A percentile compares a stretch with the other conserved stretches of the same genome.
Evolutionary conservation across 2,329 filamentous ascomycete species (phyloP).

Genomic region (Penicillium hordei): DNA sequence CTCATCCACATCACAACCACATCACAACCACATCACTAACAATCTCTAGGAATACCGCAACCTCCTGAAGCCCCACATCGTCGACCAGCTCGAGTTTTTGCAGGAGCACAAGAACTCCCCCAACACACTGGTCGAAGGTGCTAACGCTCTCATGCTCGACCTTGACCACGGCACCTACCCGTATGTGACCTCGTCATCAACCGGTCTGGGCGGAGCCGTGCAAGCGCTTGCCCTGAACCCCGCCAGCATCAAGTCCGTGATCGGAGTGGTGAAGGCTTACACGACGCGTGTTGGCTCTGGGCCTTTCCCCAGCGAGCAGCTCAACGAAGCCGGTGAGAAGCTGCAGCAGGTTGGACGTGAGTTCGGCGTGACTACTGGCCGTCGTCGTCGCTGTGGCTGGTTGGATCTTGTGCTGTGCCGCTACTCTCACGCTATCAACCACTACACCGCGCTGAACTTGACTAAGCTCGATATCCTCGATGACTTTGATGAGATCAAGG

Average conservation of each 20-base stretch:
- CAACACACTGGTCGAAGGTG: constrained; percentile 62
- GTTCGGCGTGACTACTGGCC: constrained; percentile 59
- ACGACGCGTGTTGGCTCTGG: constrained; percentile 61
- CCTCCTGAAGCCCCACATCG: constrained; percentile 39
- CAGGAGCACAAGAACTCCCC: constrained; percentile 55
- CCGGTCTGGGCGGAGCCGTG: constrained; percentile 52
- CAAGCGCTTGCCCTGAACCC: constrained; percentile 61
- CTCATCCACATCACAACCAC: background rate
- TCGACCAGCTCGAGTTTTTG: constrained; percentile 53
- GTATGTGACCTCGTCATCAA: constrained; percentile 50
- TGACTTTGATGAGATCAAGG: constrained; percentile 62
- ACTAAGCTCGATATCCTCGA: constrained; percentile 66
- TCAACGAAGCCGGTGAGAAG: constrained; percentile 57
- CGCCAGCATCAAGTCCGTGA: constrained; percentile 56
- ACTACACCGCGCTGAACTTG: constrained; percentile 58
- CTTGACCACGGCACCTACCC: constrained; percentile 55
- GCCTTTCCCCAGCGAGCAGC: constrained; percentile 63
- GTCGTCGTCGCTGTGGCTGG: constrained; percentile 64
- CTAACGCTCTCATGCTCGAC: constrained; percentile 64
- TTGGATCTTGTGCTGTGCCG: constrained; percentile 64
- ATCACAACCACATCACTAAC: constrained; percentile 1
- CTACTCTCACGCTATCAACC: constrained; percentile 58
- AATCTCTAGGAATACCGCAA: constrained; percentile 37
- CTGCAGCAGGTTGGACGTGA: constrained; percentile 58
- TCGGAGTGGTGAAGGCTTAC: constrained; percentile 67